These are phyloP conservation scores for Colletotrichum sp. DNA, from an alignment of 2,329 filamentous ascomycete species.

Conservation along the genomic window DNA sequence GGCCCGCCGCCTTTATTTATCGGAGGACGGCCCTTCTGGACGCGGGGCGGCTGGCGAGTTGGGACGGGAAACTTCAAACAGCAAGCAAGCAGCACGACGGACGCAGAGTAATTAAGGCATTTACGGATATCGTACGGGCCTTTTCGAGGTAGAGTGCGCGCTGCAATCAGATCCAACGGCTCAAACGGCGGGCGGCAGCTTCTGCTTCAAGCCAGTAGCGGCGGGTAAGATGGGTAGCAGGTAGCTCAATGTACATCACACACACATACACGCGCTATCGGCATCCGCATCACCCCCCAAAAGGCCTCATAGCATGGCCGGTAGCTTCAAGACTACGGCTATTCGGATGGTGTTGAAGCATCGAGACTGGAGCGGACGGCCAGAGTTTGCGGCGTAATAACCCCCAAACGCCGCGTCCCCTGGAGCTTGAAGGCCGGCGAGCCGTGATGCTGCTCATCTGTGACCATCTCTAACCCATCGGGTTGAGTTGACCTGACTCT, in stretches of 20 bases:
- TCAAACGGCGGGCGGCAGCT: not conserved
- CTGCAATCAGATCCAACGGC: not conserved
- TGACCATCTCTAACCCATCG: not conserved
- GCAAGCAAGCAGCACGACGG: not conserved
- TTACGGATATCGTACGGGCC: not conserved
- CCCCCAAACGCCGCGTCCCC: not conserved
- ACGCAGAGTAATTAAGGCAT: not conserved
- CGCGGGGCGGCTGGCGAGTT: not conserved
- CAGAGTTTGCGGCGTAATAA: conserved; percentile 1
- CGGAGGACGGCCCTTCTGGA: not conserved
- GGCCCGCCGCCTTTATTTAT: not conserved
- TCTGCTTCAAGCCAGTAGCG: not conserved
- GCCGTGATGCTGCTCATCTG: not conserved
- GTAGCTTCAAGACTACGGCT: not conserved
- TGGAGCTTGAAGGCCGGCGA: not conserved
- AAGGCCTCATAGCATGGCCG: not conserved
- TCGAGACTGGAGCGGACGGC: not conserved
- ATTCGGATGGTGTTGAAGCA: not conserved
- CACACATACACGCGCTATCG: not conserved
- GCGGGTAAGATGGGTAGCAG: not conserved
- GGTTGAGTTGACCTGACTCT: not conserved
- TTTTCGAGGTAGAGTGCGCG: not conserved
- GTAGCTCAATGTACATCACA: conserved; percentile 9
- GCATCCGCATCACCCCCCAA: not conserved
- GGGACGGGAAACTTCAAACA: not conserved